phyloP scores from a whole-genome alignment of 78 protist genomes.

The Chrysochromulina tobinii region DNA sequence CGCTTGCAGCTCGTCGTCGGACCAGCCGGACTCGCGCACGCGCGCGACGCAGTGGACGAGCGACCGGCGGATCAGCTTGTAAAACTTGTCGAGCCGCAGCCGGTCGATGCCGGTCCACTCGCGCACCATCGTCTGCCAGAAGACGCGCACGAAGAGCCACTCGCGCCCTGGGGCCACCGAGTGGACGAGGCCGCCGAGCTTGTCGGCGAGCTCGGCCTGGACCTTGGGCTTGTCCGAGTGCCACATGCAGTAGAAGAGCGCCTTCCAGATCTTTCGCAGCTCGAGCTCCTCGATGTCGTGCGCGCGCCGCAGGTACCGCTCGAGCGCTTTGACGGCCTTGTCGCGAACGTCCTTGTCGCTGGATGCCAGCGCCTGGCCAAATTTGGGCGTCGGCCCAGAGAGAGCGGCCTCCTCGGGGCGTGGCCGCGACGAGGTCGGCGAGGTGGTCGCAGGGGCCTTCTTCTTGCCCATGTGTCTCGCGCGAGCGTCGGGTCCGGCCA shows the following conservation, averaged over 20 bases:
- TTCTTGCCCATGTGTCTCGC: too few relatives aligned
- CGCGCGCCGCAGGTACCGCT: not conserved
- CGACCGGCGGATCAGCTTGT: not conserved
- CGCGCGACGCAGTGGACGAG: not conserved
- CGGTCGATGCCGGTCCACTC: conserved; percentile 32
- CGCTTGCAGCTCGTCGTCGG: not conserved
- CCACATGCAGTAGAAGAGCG: conserved; percentile 28
- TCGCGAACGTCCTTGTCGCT: not conserved
- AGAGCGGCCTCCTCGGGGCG: too few relatives aligned
- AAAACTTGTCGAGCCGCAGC: conserved; percentile 1
- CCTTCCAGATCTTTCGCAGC: conserved; percentile 15
- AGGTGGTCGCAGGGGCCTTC: too few relatives aligned
- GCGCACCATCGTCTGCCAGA: conserved; percentile 20
- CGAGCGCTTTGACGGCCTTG: not conserved
- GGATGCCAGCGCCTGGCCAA: not conserved
- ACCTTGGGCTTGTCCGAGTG: conserved; percentile 20
- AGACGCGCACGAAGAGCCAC: not conserved
- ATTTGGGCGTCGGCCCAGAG: too few relatives aligned
- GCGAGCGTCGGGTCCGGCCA: too few relatives aligned
- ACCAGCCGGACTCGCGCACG: not conserved
- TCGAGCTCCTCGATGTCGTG: not conserved
- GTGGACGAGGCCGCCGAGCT: not conserved
- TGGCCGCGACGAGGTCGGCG: too few relatives aligned
- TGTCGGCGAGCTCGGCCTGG: conserved; percentile 10
- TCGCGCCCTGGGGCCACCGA: not conserved